Conservation (phyloP, 345 rosid genomes). For the Hevea brasiliensis region DNA sequence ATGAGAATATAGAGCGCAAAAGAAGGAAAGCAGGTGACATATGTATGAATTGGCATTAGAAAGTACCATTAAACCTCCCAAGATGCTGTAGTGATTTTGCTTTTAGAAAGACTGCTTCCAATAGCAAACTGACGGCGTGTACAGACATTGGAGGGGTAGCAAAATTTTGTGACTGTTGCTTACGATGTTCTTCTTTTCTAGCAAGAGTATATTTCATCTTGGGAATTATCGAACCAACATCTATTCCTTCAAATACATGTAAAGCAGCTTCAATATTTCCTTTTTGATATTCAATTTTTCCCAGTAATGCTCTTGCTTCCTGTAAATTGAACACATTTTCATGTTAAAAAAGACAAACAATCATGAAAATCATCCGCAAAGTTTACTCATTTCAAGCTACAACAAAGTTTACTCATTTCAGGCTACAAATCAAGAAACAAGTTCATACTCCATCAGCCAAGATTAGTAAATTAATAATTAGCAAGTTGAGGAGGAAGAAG, state of each 20-base stretch:
- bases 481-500: background rate
- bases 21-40: background rate
- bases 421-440: background rate
- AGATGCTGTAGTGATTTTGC: constrained; percentile 66
- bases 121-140: constrained; percentile 59
- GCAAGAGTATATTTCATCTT: constrained; percentile 54
- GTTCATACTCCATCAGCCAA: background rate
- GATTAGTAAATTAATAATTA: background rate
- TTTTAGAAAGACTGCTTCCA: constrained; percentile 66
- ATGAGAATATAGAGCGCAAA: background rate
- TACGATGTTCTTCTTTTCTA: constrained; percentile 41
- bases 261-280: constrained; percentile 67
- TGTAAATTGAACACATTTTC: constrained; percentile 18
- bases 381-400: background rate
- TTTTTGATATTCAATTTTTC: constrained; percentile 70
- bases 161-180: constrained; percentile 47
- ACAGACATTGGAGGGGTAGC: constrained; percentile 53
- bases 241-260: constrained; percentile 74
- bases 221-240: constrained; percentile 49
- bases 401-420: background rate
- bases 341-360: background rate
- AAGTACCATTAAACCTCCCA: constrained; percentile 56
- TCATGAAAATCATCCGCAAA: background rate
- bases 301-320: constrained; percentile 83
- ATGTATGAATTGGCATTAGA: background rate